Conservation (phyloP, 2,329 filamentous ascomycete species). For the Fusarium hostae region DNA sequence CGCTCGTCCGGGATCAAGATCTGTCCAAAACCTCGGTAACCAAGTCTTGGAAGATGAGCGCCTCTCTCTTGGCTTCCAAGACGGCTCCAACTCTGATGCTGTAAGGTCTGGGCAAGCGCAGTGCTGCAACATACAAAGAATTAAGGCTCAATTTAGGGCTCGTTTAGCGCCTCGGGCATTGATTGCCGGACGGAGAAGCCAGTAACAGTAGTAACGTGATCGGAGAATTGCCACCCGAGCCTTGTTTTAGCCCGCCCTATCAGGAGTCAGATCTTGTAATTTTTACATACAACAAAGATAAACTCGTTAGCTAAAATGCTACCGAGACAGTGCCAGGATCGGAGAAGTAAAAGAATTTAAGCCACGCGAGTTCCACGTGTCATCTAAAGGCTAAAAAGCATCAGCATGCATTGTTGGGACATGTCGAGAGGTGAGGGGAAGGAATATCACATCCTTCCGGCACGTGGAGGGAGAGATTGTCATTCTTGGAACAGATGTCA, state of each 20-base stretch:
- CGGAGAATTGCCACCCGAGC: background rate
- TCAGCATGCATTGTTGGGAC: background rate
- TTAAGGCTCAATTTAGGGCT: background rate
- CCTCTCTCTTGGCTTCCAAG: background rate
- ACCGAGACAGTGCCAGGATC: background rate
- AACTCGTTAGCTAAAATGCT: background rate
- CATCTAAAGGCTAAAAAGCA: constrained; percentile 3
- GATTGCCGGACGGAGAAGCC: constrained; percentile 14
- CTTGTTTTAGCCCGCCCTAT: background rate
- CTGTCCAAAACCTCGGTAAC: constrained; percentile 8
- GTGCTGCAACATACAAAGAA: background rate
- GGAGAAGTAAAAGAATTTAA: background rate
- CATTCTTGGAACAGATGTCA: background rate
- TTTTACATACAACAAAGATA: background rate
- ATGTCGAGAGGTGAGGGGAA: background rate
- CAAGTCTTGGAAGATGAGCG: background rate
- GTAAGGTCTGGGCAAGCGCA: background rate
- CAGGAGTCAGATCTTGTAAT: background rate
- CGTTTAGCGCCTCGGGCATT: constrained; percentile 1
- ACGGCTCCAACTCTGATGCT: background rate
- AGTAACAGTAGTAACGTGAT: background rate
- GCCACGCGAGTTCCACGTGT: constrained; percentile 23
- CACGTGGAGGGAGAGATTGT: constrained; percentile 17
- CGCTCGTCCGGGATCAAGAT: constrained; percentile 5
- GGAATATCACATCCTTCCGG: background rate